Percentiles rank a stretch among this genome's conserved stretches.
phyloP scores from a whole-genome alignment of 1,284 basidiomycete genomes.

The Cutaneotrichosporon mucoides region DNA sequence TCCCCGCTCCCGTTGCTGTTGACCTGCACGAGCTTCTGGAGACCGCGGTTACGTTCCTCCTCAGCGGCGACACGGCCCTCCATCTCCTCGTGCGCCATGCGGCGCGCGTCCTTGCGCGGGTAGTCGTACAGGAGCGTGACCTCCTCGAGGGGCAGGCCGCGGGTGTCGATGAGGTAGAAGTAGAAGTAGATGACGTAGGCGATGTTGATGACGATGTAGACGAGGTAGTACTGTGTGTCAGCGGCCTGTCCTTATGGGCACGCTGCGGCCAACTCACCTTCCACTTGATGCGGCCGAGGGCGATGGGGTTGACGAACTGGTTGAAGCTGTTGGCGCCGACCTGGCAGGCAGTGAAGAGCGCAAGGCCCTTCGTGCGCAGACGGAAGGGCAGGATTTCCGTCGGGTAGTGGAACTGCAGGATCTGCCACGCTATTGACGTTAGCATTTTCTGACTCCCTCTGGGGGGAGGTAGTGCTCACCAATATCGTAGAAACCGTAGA shows the following conservation, averaged over 20 bases:
- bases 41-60: slow-evolving; percentile 3
- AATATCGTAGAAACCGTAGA: slow-evolving; percentile 19
- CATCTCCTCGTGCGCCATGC: slow-evolving; percentile 12
- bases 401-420: slow-evolving; percentile 56
- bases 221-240: slow-evolving; percentile 16
- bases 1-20: background rate
- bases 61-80: slow-evolving; percentile 8
- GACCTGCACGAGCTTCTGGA: background rate
- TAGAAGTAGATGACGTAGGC: slow-evolving; percentile 24
- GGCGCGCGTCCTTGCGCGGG: slow-evolving; percentile 16
- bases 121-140: slow-evolving; percentile 28
- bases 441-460: background rate
- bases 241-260: background rate
- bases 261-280: too few species aligned
- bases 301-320: slow-evolving; percentile 12
- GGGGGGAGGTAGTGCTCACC: slow-evolving; percentile 2
- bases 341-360: slow-evolving; percentile 16
- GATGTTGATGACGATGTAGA: slow-evolving; percentile 34
- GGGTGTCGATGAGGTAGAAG: slow-evolving; percentile 41
- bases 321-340: slow-evolving; percentile 9
- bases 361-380: slow-evolving; percentile 28
- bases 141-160: slow-evolving; percentile 34
- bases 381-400: slow-evolving; percentile 29
- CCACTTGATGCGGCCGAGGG: slow-evolving; percentile 9
- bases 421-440: slow-evolving; percentile 17